Evolutionary conservation across 2,329 filamentous ascomycete species (phyloP).

Genomic region (Escovopsis sp.): DNA sequence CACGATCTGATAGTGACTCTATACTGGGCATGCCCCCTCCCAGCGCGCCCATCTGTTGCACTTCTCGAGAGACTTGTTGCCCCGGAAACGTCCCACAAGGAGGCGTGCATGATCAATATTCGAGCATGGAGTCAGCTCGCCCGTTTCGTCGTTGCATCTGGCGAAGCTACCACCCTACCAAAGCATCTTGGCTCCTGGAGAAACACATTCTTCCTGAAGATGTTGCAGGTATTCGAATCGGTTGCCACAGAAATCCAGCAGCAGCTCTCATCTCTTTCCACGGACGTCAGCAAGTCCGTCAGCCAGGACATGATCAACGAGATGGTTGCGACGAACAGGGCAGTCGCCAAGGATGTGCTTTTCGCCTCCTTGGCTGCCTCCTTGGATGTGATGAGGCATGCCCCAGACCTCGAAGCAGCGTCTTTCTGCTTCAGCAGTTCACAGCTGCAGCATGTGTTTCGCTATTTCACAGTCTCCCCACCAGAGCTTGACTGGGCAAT

Average conservation of each 20-base stretch:
- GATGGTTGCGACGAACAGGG: constrained; percentile 37
- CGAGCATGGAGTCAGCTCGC: constrained; percentile 49
- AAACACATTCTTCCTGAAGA: constrained; percentile 39
- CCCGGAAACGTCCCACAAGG: constrained; percentile 47
- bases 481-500: constrained; percentile 34
- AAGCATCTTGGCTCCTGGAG: constrained; percentile 34
- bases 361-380: constrained; percentile 33
- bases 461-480: constrained; percentile 28
- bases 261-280: constrained; percentile 36
- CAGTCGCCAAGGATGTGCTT: constrained; percentile 37
- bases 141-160: constrained; percentile 38
- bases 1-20: constrained; percentile 53
- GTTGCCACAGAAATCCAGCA: constrained; percentile 41
- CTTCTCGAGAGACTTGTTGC: constrained; percentile 45
- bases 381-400: constrained; percentile 34
- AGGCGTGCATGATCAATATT: constrained; percentile 49
- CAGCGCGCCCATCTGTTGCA: constrained; percentile 36
- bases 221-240: constrained; percentile 42
- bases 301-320: constrained; percentile 30
- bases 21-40: constrained; percentile 46
- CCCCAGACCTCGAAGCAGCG: constrained; percentile 29
- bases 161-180: constrained; percentile 33
- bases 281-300: constrained; percentile 27
- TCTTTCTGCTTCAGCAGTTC: constrained; percentile 34
- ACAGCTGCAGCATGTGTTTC: constrained; percentile 38